phyloP scores from a whole-genome alignment of 345 rosid genomes.

The thale cress (Arabidopsis thaliana) region DNA sequence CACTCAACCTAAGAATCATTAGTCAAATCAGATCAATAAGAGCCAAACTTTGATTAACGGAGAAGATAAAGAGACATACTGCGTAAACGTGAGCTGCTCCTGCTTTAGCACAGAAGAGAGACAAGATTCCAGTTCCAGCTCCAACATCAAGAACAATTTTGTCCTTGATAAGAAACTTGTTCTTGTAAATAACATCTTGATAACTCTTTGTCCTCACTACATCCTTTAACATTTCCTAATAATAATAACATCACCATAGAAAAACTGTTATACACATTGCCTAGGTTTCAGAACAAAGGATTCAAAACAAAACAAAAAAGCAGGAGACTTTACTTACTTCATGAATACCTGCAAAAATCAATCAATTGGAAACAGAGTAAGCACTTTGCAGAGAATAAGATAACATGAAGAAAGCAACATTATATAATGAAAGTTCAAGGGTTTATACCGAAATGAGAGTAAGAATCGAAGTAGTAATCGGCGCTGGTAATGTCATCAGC shows the following conservation, averaged over 20 bases:
- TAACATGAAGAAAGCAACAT: neutral
- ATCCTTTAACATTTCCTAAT: slow-evolving; percentile 98
- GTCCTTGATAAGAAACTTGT: slow-evolving; percentile 80
- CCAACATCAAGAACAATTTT: slow-evolving; percentile 95
- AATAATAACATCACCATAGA: neutral
- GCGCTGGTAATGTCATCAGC: slow-evolving; percentile 76
- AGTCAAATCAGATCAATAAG: slow-evolving; percentile 19
- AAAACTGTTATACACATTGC: neutral
- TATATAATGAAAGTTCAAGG: neutral
- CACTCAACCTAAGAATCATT: slow-evolving; percentile 70
- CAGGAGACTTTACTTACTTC: slow-evolving; percentile 71
- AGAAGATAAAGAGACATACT: slow-evolving; percentile 48
- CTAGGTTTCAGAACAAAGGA: slow-evolving; percentile 13
- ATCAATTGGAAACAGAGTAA: slow-evolving; percentile 20
- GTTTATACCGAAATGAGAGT: slow-evolving; percentile 83
- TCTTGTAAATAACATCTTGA: slow-evolving; percentile 87
- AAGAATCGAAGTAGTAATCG: slow-evolving; percentile 92
- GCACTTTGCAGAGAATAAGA: neutral
- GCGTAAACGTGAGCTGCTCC: slow-evolving; percentile 95
- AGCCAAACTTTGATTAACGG: neutral
- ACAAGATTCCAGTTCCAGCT: slow-evolving; percentile 95
- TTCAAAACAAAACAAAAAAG: slow-evolving; percentile 32
- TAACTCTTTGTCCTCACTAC: slow-evolving; percentile 89
- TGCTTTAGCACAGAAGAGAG: slow-evolving; percentile 93
- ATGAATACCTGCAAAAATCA: slow-evolving; percentile 79